Conservation (phyloP, 2,329 filamentous ascomycete genomes). For the Talaromyces marneffei region DNA sequence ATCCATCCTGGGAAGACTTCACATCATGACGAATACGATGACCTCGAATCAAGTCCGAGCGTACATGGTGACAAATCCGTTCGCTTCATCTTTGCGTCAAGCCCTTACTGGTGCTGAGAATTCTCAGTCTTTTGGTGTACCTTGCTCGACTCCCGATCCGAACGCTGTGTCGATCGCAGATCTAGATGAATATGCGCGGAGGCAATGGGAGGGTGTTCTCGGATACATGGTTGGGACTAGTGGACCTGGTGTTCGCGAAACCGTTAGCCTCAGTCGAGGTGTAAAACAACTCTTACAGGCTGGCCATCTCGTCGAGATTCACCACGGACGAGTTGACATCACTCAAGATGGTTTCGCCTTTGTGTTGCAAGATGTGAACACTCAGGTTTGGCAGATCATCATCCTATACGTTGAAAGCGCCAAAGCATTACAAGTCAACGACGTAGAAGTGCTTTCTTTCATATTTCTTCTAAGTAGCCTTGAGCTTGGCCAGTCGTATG, state of each 20-base stretch:
- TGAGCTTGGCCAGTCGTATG: conserved; percentile 86
- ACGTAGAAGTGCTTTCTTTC: conserved; percentile 91
- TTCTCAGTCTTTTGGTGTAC: conserved; percentile 85
- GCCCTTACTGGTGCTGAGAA: conserved; percentile 82
- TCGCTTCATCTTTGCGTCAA: conserved; percentile 74
- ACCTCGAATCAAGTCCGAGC: conserved; percentile 59
- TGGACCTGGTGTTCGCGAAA: conserved; percentile 44
- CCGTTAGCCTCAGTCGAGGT: conserved; percentile 58
- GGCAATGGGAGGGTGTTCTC: conserved; percentile 91
- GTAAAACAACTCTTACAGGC: conserved; percentile 79
- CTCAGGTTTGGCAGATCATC: conserved; percentile 92
- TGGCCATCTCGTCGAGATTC: conserved; percentile 69
- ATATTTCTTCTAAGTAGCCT: conserved; percentile 92
- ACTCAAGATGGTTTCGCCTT: conserved; percentile 94
- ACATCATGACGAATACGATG: conserved; percentile 68
- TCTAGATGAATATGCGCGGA: conserved; percentile 77
- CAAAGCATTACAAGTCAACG: conserved; percentile 69
- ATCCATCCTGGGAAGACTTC: conserved; percentile 73
- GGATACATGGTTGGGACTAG: conserved; percentile 77
- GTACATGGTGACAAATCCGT: conserved; percentile 73
- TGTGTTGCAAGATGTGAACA: conserved; percentile 87
- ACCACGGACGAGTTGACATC: conserved; percentile 59
- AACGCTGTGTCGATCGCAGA: conserved; percentile 62
- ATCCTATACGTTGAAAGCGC: conserved; percentile 88
- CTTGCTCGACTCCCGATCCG: conserved; percentile 60